Evolutionary conservation across 768 basidiomycete genomes (phyloP), one percentile per base, ranked within the genome.

Genomic region (Tricholoma furcatifolium): DNA sequence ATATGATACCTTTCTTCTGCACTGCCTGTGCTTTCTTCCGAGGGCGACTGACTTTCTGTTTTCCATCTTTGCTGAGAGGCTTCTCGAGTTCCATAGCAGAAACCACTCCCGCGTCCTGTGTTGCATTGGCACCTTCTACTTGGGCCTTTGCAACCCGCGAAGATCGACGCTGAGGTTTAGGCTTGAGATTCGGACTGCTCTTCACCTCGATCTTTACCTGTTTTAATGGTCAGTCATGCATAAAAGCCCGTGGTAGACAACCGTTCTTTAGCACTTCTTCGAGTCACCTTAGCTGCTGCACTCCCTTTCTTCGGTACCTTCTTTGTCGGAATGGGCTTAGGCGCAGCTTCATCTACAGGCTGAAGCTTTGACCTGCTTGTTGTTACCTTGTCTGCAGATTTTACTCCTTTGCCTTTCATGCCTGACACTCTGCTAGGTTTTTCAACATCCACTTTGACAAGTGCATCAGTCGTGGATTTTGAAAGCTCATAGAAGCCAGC

Each of bases 401-500:
- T 41, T 7, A 24, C 36, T 3, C 43, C 18, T 31, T 46, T 62
- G 40, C 20, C 49, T 53, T 59, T 53, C 41, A 46, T 48, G 41
- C 60, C 62, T 3, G 60, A 58, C 14, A 64, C 57, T 17, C 62
- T 57, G n/a, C 53, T 59, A 20, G 35, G 56, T 34, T 58, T 58
- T 31, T 44, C 46, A 27, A 4, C 4, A 15, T 46, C 32, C 15
- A 34, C 24, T 23, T 47, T 41, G 40, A 35, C 20, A 30, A 38
- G 17, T 41, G 43, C 10, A 44, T 52, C 38, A 14, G 59, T 38
- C 4, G 52, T 39, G n/a, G 57, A 46, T 8, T 59, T 58, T 21
- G 70, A 68, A 42, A 68, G 62, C 43, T 67, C 67, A 27, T 27
- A 27, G 27, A 7, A 27, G 42, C 74, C 71, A 35, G 67, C 68